Base-by-base conservation (phyloP, 192 early-diverging fungal genomes). In the Glomus cerebriforme region DNA sequence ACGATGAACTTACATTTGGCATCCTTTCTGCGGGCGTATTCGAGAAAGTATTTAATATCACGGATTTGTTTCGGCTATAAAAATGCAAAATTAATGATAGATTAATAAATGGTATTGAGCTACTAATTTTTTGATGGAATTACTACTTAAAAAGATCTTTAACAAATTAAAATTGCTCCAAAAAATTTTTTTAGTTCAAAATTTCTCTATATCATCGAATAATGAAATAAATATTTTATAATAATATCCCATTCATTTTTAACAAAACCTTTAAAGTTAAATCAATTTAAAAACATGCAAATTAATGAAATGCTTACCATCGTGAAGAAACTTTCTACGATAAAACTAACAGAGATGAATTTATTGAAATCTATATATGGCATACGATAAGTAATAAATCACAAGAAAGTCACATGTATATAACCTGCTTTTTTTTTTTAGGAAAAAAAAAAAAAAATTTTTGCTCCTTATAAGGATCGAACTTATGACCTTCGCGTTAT, bases 11-110 rank as follows among this genome's bases (percentile, higher is more conserved):
- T 87, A 92, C 92, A 90, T 81, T 92, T 90, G 84, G 96, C 97
- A 83, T 97, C 96, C 92, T 97, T 98, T 90, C 96, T 95, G 84
- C 93, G 89, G 80, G 97, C 93, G 82, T 95, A 94, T 83, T 94
- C 90, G 81, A 99, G 92, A 91, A 99, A 99, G 83, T 97, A 90
- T 92, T 98, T 99, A 86, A 99, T 98, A 87, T 99, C 97, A 81
- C 87, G 88, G 82, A 99, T 90, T 89, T 98, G 94, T 92, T 97
- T 97, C 86, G 98, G 94, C 98, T 97, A 88, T 64, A 64, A 31
- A 3, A 32, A 39, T 64, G 26, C 9, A 62, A 64, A 64, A 54
- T 17, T 15, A 54, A 54, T 15, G 49, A 19, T 19, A n/a, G n/a
- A 49, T 17, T 49, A 19, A 19, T 19, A 49, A 19, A 22, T 19